Percentiles rank a stretch among this genome's conserved stretches.
Evolutionary conservation across 2,329 filamentous ascomycete genomes (phyloP).

Genomic region (Phaeophleospora eucalypticola): DNA sequence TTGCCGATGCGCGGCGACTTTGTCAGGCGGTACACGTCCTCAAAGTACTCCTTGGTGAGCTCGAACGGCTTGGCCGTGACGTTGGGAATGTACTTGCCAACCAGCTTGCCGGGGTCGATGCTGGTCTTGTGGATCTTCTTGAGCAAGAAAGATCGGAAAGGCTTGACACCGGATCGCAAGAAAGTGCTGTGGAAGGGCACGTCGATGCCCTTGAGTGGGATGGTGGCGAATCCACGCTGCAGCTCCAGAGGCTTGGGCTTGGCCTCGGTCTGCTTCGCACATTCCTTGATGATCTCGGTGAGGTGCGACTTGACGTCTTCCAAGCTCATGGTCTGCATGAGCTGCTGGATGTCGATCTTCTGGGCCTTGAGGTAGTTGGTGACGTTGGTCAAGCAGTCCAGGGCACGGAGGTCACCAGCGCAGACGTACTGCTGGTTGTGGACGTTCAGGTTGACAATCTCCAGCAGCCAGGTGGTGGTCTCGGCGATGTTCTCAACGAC

Average conservation of each 20-base stretch:
- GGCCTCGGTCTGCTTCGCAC: conserved; percentile 77
- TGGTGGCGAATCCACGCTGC: conserved; percentile 92
- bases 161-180: conserved; percentile 95
- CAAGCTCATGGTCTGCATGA: conserved; percentile 79
- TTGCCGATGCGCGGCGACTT: conserved; percentile 73
- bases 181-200: conserved; percentile 99
- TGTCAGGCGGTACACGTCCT: conserved; percentile 94
- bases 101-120: conserved; percentile 92
- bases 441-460: conserved; percentile 95
- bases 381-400: conserved; percentile 68
- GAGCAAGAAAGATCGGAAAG: conserved; percentile 94
- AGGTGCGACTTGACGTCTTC: conserved; percentile 90
- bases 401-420: conserved; percentile 62
- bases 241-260: conserved; percentile 88
- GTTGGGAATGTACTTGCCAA: conserved; percentile 99
- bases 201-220: conserved; percentile 93
- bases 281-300: conserved; percentile 84
- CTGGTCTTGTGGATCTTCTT: conserved; percentile 99
- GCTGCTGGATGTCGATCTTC: conserved; percentile 92
- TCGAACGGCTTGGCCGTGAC: conserved; percentile 95
- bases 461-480: conserved; percentile 88
- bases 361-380: conserved; percentile 95
- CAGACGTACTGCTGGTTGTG: conserved; percentile 68
- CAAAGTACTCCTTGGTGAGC: conserved; percentile 97
- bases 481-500: conserved; percentile 94